Conservation (phyloP, 2,329 filamentous ascomycete genomes). For the Fusarium sp. region DNA sequence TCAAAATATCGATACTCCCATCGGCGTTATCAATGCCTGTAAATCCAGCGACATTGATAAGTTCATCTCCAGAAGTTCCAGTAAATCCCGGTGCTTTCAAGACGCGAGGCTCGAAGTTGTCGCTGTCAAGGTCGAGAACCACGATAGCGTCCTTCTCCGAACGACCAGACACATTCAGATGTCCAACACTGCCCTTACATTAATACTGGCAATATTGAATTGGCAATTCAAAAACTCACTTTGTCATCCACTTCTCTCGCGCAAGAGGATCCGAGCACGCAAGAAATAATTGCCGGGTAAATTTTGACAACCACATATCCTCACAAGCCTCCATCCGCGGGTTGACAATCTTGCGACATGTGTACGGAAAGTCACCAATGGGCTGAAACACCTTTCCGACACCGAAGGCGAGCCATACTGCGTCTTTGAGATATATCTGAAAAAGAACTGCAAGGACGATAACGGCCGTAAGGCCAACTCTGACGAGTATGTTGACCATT, state of each 20-base stretch:
- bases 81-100: conserved; percentile 46
- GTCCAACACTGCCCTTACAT: conserved; percentile 13
- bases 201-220: neutral
- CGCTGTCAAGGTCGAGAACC: conserved; percentile 49
- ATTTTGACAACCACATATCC: conserved; percentile 45
- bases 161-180: conserved; percentile 46
- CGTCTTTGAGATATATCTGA: conserved; percentile 40
- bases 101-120: conserved; percentile 36
- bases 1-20: conserved; percentile 25
- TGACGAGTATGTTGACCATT: conserved; percentile 29
- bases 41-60: conserved; percentile 49
- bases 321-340: conserved; percentile 40
- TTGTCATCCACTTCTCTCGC: conserved; percentile 37
- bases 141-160: conserved; percentile 50
- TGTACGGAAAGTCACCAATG: conserved; percentile 43
- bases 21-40: conserved; percentile 44
- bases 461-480: conserved; percentile 25
- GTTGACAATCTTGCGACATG: conserved; percentile 40
- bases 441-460: conserved; percentile 36
- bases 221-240: neutral
- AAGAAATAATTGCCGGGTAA: conserved; percentile 42
- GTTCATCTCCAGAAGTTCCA: conserved; percentile 49
- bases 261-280: conserved; percentile 39
- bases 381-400: conserved; percentile 38
- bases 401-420: conserved; percentile 41